A percentile compares a stretch with the other conserved stretches of the same genome.
These are phyloP conservation scores for Blepharisma japonicum DNA, from an alignment of 73 alveolate genomes.

Conservation along the genomic window DNA sequence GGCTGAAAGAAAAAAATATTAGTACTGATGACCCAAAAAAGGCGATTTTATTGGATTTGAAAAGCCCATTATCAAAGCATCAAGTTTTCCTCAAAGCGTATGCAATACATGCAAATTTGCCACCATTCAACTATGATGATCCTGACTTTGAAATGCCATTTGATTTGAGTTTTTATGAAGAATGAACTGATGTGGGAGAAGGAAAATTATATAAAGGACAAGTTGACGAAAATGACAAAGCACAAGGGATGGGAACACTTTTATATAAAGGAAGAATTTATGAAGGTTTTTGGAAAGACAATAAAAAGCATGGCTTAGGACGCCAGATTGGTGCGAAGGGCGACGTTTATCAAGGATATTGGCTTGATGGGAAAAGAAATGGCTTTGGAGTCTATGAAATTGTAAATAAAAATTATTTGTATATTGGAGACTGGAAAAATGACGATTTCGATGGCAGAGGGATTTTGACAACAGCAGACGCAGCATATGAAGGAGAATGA, in stretches of 20 bases:
- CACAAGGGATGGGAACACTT: neutral
- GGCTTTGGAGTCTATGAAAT: neutral
- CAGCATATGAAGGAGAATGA: conserved; percentile 63
- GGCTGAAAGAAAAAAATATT: no score
- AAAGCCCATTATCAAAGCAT: no score
- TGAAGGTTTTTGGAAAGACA: neutral
- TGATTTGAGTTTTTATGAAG: neutral
- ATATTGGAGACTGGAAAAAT: conserved; percentile 56
- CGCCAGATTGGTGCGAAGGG: neutral
- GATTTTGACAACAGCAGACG: conserved; percentile 56
- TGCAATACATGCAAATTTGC: neutral
- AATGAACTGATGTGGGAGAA: conserved; percentile 5
- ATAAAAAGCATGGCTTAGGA: neutral
- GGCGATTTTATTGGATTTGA: no score
- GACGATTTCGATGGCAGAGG: conserved; percentile 69
- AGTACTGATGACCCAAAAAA: no score
- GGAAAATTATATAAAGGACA: neutral
- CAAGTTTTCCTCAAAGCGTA: neutral
- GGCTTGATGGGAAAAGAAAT: neutral
- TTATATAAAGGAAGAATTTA: conserved; percentile 2
- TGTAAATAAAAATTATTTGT: neutral
- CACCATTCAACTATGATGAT: neutral
- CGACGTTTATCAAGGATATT: neutral
- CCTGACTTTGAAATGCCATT: neutral
- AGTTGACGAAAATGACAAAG: neutral